phyloP scores from a whole-genome alignment of 352 stramenopile genomes.

The Phytophthora fragariaefolia region DNA sequence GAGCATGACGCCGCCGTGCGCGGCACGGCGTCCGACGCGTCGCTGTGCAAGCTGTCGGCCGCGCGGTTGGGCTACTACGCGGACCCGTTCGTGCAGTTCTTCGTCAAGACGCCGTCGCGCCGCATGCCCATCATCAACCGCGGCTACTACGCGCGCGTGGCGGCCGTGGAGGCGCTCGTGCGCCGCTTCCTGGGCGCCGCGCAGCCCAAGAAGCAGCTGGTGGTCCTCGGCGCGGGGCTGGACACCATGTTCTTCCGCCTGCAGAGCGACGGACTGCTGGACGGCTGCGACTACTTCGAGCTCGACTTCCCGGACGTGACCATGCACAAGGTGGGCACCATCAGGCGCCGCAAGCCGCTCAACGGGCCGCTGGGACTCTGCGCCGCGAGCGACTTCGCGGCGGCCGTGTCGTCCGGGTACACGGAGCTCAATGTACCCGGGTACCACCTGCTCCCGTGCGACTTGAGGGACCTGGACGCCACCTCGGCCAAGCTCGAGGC shows the following conservation, averaged over 20 bases:
- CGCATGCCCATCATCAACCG: conserved; percentile 92
- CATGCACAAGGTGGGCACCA: conserved; percentile 80
- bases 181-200: conserved; percentile 57
- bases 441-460: conserved; percentile 83
- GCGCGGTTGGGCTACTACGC: conserved; percentile 75
- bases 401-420: conserved; percentile 56
- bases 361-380: conserved; percentile 50
- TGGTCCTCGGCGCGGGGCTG: conserved; percentile 81
- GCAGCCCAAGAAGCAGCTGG: conserved; percentile 64
- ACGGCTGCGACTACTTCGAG: conserved; percentile 82
- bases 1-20: conserved; percentile 80
- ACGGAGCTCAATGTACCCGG: conserved; percentile 72
- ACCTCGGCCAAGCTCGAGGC: conserved; percentile 65
- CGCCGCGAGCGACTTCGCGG: conserved; percentile 51
- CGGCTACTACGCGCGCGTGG: conserved; percentile 88
- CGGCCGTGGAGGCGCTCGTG: conserved; percentile 74
- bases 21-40: conserved; percentile 83
- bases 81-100: conserved; percentile 83
- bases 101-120: conserved; percentile 82
- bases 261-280: conserved; percentile 42
- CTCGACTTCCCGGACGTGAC: conserved; percentile 86
- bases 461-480: conserved; percentile 68
- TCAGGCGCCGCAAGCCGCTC: conserved; percentile 72
- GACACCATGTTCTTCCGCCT: conserved; percentile 90
- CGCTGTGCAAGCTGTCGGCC: conserved; percentile 88